Evolutionary conservation across 2,329 filamentous ascomycete species (phyloP).

Genomic region (Metarhizium anisopliae): DNA sequence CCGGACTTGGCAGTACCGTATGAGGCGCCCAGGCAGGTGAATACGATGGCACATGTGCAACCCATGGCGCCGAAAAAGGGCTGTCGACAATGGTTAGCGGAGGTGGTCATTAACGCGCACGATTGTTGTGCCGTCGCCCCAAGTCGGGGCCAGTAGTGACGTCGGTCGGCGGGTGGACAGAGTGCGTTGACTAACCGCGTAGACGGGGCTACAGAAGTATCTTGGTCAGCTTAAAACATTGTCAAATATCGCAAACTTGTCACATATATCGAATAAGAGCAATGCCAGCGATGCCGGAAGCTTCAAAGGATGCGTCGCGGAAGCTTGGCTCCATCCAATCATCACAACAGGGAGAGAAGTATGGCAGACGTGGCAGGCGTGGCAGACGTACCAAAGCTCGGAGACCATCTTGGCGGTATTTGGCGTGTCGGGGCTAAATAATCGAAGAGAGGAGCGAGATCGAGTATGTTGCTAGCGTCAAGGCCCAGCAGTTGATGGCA

Average conservation of each 20-base stretch:
- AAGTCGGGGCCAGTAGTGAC: slow-evolving; percentile 15
- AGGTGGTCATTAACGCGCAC: slow-evolving; percentile 10
- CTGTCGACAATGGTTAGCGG: slow-evolving; percentile 32
- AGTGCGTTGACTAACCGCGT: slow-evolving; percentile 72
- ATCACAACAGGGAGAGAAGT: slow-evolving; percentile 20
- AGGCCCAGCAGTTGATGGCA: slow-evolving; percentile 8
- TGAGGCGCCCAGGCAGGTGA: slow-evolving; percentile 92
- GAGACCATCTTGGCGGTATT: slow-evolving; percentile 57
- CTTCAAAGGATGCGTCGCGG: slow-evolving; percentile 19
- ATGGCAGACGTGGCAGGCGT: slow-evolving; percentile 55
- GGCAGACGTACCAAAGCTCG: slow-evolving; percentile 68
- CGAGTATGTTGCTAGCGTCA: not conserved
- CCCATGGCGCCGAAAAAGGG: slow-evolving; percentile 97
- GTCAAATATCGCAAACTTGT: slow-evolving; percentile 3
- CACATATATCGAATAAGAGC: not conserved
- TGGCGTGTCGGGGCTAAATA: slow-evolving; percentile 14
- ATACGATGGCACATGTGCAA: slow-evolving; percentile 93
- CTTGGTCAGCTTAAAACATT: slow-evolving; percentile 32
- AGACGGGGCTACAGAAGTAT: slow-evolving; percentile 67
- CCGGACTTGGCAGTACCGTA: slow-evolving; percentile 99
- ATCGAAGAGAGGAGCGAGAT: slow-evolving; percentile 7
- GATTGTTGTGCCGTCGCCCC: slow-evolving; percentile 12
- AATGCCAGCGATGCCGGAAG: slow-evolving; percentile 16
- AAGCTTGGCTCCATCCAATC: slow-evolving; percentile 14
- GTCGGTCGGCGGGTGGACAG: slow-evolving; percentile 20